Evolutionary conservation across 1,284 basidiomycete genomes (phyloP).

Genomic region (Lignosus rhinocerotis): DNA sequence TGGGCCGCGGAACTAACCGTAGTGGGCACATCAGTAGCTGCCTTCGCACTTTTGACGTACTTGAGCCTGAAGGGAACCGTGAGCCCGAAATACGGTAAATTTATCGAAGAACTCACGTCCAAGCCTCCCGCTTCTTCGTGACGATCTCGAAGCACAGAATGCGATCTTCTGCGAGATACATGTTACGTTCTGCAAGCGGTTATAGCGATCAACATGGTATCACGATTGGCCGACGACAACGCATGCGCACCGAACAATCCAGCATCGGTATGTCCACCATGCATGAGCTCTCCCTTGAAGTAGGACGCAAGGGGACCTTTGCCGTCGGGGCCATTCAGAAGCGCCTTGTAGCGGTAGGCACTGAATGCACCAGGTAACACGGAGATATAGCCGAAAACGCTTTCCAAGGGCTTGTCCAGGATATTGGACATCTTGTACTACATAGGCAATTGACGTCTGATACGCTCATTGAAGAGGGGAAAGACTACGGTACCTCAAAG

Average conservation of each 20-base stretch:
- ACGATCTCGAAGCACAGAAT: conserved; percentile 98
- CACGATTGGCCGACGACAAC: no score
- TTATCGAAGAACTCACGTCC: conserved; percentile 60
- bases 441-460: not conserved
- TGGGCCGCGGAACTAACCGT: conserved; percentile 41
- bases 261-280: conserved; percentile 58
- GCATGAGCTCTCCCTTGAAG: conserved; percentile 92
- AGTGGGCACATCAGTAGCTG: conserved; percentile 86
- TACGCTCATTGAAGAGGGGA: not conserved
- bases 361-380: conserved; percentile 91
- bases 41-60: conserved; percentile 92
- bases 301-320: conserved; percentile 88
- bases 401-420: conserved; percentile 91
- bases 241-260: conserved; percentile 63
- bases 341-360: conserved; percentile 86
- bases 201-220: not conserved
- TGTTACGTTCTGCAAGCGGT: conserved; percentile 66
- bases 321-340: conserved; percentile 80
- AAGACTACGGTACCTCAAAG: conserved; percentile 61
- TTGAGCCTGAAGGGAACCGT: conserved; percentile 55
- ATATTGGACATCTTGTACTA: conserved; percentile 93
- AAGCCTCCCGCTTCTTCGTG: conserved; percentile 84
- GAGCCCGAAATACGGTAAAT: not conserved
- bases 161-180: conserved; percentile 92
- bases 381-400: conserved; percentile 89